Evolutionary conservation across 306 rosid genomes (phyloP).

Genomic region (Elaeagnus macrophylla): DNA sequence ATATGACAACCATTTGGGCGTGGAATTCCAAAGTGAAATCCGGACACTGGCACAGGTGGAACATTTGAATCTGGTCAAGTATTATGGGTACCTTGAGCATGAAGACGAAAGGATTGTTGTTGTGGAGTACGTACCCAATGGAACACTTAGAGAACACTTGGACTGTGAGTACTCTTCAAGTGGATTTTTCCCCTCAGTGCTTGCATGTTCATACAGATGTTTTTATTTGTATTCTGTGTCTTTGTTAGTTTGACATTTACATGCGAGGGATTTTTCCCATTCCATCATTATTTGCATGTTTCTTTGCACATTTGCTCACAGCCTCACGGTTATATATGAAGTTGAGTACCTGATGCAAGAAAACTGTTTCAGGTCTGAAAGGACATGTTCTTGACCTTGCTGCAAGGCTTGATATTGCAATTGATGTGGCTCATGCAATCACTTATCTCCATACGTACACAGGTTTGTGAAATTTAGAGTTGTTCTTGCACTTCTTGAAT

Average conservation of each 20-base stretch:
- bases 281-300: no score
- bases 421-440: conserved; percentile 90
- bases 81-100: conserved; percentile 66
- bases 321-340: conserved; percentile 11
- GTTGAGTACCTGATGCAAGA: conserved; percentile 14
- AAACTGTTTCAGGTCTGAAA: conserved; percentile 45
- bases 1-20: conserved; percentile 68
- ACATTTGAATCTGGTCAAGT: conserved; percentile 79
- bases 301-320: background rate
- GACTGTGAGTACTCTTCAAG: conserved; percentile 56
- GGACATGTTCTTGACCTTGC: conserved; percentile 66
- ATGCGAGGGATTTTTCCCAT: no score
- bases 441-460: conserved; percentile 95
- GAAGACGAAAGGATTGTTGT: conserved; percentile 65
- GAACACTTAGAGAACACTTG: conserved; percentile 86
- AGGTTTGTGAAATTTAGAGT: conserved; percentile 34
- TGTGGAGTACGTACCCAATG: conserved; percentile 89
- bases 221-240: conserved; percentile 4
- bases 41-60: conserved; percentile 74
- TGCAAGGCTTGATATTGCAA: conserved; percentile 75
- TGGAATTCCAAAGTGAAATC: conserved; percentile 81
- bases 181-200: background rate
- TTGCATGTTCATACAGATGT: conserved; percentile 3
- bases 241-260: background rate
- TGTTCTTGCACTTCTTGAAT: conserved; percentile 8